These are phyloP conservation scores for Acanthamoeba lenticulata DNA, from an alignment of 208 protist genomes.

Conservation along the genomic window DNA sequence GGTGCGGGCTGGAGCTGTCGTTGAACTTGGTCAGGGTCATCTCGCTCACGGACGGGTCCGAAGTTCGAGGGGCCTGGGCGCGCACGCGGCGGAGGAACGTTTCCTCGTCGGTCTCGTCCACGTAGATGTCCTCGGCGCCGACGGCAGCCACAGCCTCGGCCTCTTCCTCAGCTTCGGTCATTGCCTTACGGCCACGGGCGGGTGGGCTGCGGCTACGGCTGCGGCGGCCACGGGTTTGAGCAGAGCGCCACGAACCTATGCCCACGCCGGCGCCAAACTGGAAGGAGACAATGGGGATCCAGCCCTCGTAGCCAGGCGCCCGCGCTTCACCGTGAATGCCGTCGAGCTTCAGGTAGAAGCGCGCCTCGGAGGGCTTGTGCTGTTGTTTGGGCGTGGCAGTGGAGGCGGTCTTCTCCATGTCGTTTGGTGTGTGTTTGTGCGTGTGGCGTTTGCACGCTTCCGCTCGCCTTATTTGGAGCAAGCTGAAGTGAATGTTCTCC, in stretches of 20 bases:
- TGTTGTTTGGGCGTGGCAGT: too few relatives aligned
- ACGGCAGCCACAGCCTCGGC: not conserved
- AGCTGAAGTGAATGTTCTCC: too few relatives aligned
- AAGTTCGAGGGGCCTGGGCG: not conserved
- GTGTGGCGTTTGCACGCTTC: too few relatives aligned
- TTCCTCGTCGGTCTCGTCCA: not conserved
- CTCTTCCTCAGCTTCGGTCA: not conserved
- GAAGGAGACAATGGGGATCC: not conserved
- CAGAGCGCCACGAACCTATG: not conserved
- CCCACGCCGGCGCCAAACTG: not conserved
- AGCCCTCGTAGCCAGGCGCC: not conserved
- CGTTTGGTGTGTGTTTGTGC: too few relatives aligned
- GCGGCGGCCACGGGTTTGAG: not conserved
- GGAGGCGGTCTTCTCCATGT: too few relatives aligned
- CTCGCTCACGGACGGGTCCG: not conserved
- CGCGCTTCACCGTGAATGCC: not conserved
- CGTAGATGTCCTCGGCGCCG: not conserved
- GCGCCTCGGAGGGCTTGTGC: not conserved
- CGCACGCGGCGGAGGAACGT: not conserved
- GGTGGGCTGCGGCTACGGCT: not conserved
- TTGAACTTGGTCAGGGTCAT: not conserved
- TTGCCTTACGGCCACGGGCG: too few relatives aligned
- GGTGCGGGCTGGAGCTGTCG: not conserved
- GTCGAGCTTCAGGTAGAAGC: conserved; percentile 4
- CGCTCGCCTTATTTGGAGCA: too few relatives aligned